Evolutionary conservation across 352 stramenopile genomes (phyloP).

Genomic region (Globisporangium mamillatum): DNA sequence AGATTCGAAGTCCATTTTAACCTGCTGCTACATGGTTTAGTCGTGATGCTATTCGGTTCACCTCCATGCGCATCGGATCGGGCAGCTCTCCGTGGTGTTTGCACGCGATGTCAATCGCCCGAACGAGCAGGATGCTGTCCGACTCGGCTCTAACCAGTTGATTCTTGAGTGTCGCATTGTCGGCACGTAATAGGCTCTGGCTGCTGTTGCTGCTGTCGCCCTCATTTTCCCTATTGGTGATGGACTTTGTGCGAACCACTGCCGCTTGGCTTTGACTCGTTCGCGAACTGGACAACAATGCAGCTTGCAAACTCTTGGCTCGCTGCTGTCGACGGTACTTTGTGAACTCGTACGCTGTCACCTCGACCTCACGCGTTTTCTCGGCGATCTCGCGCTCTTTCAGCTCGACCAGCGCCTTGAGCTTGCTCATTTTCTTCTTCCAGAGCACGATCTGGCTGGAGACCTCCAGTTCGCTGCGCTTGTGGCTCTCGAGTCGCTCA

Average conservation of each 20-base stretch:
- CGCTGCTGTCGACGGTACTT: constrained; percentile 30
- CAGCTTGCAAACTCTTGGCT: constrained; percentile 31
- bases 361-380: constrained; percentile 32
- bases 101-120: constrained; percentile 54
- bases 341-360: constrained; percentile 26
- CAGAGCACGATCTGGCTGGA: constrained; percentile 34
- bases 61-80: constrained; percentile 46
- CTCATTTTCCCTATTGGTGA: neutral
- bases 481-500: constrained; percentile 23
- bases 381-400: constrained; percentile 36
- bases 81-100: constrained; percentile 55
- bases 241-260: neutral
- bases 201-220: constrained; percentile 11
- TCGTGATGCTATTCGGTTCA: constrained; percentile 51
- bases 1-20: neutral
- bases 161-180: constrained; percentile 51
- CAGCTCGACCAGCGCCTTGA: constrained; percentile 40
- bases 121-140: constrained; percentile 62
- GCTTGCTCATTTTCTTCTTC: constrained; percentile 59
- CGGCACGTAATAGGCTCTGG: constrained; percentile 39
- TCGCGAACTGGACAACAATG: constrained; percentile 18
- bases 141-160: constrained; percentile 57
- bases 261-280: neutral
- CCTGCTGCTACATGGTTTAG: constrained; percentile 15
- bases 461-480: constrained; percentile 29